Evolutionary conservation across 1,139 yeast genomes (phyloP).

Genomic region (Geotrichum candidum): DNA sequence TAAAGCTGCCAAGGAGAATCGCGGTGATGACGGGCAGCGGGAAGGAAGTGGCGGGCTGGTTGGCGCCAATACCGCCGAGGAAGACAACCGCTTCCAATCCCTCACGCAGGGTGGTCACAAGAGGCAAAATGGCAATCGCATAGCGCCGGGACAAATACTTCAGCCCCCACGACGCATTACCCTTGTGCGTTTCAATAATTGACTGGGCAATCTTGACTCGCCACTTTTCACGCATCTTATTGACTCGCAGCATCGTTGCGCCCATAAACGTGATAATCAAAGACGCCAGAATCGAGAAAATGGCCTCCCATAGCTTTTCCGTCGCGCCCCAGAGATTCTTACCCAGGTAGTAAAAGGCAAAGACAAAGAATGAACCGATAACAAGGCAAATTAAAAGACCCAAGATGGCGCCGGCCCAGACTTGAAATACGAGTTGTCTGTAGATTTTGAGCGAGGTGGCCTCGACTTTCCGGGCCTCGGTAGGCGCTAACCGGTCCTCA

Average conservation of each 20-base stretch:
- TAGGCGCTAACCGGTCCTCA: background rate
- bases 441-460: conserved; percentile 4
- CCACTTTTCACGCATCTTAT: conserved; percentile 88
- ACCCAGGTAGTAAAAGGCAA: conserved; percentile 69
- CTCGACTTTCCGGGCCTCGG: background rate
- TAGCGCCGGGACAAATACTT: conserved; percentile 40
- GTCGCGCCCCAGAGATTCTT: conserved; percentile 77
- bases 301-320: conserved; percentile 89
- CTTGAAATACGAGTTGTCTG: conserved; percentile 51
- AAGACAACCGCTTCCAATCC: conserved; percentile 90
- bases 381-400: conserved; percentile 69
- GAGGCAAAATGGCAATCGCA: conserved; percentile 76
- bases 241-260: conserved; percentile 72
- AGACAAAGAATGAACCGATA: conserved; percentile 70
- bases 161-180: conserved; percentile 12
- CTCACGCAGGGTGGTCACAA: conserved; percentile 80
- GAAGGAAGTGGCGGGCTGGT: conserved; percentile 48
- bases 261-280: conserved; percentile 86
- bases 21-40: conserved; percentile 83
- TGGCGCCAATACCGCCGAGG: conserved; percentile 76
- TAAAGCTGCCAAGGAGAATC: conserved; percentile 59
- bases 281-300: conserved; percentile 75
- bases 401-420: conserved; percentile 73
- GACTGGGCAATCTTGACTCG: conserved; percentile 57
- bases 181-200: conserved; percentile 39